These are phyloP conservation scores for Gossypium herbaceum DNA, from an alignment of 345 rosid species.

Conservation along the genomic window DNA sequence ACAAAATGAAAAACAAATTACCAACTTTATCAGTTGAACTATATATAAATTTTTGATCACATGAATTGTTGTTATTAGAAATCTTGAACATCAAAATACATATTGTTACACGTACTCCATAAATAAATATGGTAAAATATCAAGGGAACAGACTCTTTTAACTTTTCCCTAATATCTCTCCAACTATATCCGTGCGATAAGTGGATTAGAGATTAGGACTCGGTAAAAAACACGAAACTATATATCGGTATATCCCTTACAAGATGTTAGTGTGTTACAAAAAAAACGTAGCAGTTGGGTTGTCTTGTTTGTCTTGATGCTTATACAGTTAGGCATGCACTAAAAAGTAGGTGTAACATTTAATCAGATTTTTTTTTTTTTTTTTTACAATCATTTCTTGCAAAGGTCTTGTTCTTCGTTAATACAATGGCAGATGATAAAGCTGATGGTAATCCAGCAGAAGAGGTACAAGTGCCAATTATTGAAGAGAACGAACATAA, in stretches of 20 bases:
- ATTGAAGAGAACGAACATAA: not conserved
- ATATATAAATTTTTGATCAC: too few species aligned
- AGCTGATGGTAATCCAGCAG: not conserved
- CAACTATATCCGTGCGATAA: conserved; percentile 16
- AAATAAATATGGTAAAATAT: not conserved
- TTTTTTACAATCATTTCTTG: not conserved
- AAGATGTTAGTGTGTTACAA: not conserved
- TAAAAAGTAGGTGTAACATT: not conserved
- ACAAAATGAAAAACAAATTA: too few species aligned
- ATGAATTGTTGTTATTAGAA: not conserved
- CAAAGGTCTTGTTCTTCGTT: not conserved
- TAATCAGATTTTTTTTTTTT: not conserved
- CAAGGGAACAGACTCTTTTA: not conserved
- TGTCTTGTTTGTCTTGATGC: not conserved
- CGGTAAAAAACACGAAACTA: conserved; percentile 1
- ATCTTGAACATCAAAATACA: not conserved
- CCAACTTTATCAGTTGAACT: too few species aligned
- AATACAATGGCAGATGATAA: conserved; percentile 4
- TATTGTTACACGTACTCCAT: not conserved
- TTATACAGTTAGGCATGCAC: not conserved
- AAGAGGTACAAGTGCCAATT: not conserved
- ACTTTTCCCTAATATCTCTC: conserved; percentile 1
- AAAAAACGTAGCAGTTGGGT: not conserved
- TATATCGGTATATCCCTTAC: not conserved
- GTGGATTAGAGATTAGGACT: not conserved